Base-by-base conservation (phyloP, 345 rosid species). In the Corchorus capsularis region DNA sequence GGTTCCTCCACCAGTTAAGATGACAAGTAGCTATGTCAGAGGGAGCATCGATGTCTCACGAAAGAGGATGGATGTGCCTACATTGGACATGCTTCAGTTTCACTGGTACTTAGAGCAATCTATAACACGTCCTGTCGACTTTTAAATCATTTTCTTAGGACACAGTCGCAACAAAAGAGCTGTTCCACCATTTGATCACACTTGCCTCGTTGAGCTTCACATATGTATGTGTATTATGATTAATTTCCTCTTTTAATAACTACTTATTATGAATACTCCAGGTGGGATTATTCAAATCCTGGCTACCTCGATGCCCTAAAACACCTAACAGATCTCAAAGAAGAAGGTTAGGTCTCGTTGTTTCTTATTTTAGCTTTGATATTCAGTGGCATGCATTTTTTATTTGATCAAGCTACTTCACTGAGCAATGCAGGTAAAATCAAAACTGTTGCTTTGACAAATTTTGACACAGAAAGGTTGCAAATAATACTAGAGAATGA, bases 61-160 rank as follows among this genome's bases (percentile, higher is more conserved):
- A 70, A 93, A 89, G 90, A 87, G 98, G 84, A 93, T 94, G 98
- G 98, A 94, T 79, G 98, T 94, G 61, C 81, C 95, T 81, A 79
- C 92, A 71, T 85, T 94, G 87, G 98, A 94, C 63, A 94, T 94
- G 98, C 98, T 94, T 89, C 98, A 93, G 83, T 94, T 94, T 84
- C 98, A 94, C 78, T 94, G 98, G 98, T 93, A 82, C 46, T 41
- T 62, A 7, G 8, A 15, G 41, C 50, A 11, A 61, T 55, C n/a
- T 50, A 13, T 63, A 15, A 46, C 61, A 32, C 16, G 34, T 49
- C 20, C 73, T 64, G 22, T 34, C 47, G n/a, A 54, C 75, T 47
- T 47, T 20, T 19, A 46, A 5, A 15, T 39, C 16, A 2, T 71
- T 34, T 56, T 3, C 35, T 0, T 19, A 7, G 17, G 9, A 71